phyloP scores from a whole-genome alignment of 2,329 filamentous ascomycete species.

The Clonostachys rosea region DNA sequence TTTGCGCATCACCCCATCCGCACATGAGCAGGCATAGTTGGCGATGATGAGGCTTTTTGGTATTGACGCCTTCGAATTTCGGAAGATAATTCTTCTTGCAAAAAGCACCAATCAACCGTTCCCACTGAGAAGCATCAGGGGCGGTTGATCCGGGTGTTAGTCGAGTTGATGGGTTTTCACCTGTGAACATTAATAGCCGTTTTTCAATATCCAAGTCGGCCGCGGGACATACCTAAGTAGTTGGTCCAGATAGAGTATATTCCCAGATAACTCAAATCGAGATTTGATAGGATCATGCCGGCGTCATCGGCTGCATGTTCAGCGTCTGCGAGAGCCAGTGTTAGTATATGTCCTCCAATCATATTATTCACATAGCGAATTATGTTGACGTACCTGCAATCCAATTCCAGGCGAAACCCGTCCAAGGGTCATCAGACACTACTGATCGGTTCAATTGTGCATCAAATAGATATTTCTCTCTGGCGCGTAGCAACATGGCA shows the following conservation, averaged over 20 bases:
- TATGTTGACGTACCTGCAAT: conserved; percentile 49
- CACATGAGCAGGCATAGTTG: conserved; percentile 74
- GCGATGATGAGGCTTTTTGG: conserved; percentile 64
- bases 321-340: conserved; percentile 36
- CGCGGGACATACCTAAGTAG: conserved; percentile 47
- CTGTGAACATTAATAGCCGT: conserved; percentile 18
- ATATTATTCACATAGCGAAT: not conserved
- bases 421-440: conserved; percentile 67
- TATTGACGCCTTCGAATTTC: conserved; percentile 57
- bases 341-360: not conserved
- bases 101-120: conserved; percentile 57
- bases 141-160: conserved; percentile 36
- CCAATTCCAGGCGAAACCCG: conserved; percentile 78
- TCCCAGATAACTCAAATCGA: conserved; percentile 74
- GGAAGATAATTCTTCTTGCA: conserved; percentile 59
- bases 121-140: conserved; percentile 51
- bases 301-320: conserved; percentile 60
- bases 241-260: conserved; percentile 70
- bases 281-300: conserved; percentile 63
- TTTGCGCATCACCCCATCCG: conserved; percentile 60
- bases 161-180: conserved; percentile 40
- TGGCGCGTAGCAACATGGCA: conserved; percentile 53
- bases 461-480: conserved; percentile 60
- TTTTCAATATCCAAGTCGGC: too few relatives aligned
- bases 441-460: conserved; percentile 61